Conservation (phyloP, 768 basidiomycete species). For the Boletus pseudo-olivaceus region DNA sequence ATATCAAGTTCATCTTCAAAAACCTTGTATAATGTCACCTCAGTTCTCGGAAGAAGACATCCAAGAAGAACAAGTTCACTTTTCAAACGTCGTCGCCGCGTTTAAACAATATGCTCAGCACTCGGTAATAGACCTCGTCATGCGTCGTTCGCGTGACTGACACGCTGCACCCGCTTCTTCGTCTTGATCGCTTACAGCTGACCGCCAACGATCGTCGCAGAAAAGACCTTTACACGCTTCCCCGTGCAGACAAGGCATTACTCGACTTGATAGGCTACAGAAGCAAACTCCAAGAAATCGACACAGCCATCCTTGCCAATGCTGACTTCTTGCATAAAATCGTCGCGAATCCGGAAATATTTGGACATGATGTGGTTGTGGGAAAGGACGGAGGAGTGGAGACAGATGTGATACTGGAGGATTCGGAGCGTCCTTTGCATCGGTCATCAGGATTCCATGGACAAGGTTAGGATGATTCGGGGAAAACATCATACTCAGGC, state of each 20-base stretch:
- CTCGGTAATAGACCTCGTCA: constrained; percentile 36
- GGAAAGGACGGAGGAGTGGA: constrained; percentile 19
- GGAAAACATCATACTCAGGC: constrained; percentile 19
- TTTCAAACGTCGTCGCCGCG: constrained; percentile 69
- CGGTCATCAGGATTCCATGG: background rate
- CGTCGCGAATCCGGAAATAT: constrained; percentile 78
- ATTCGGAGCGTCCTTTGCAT: background rate
- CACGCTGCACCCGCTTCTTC: background rate
- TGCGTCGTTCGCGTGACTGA: background rate
- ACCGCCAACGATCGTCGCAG: constrained; percentile 63
- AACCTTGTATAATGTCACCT: constrained; percentile 17
- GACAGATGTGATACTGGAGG: constrained; percentile 16
- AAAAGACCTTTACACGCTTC: constrained; percentile 73
- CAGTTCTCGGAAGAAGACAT: constrained; percentile 33
- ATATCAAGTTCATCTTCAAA: background rate
- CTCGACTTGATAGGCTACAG: constrained; percentile 70
- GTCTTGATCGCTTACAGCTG: constrained; percentile 34
- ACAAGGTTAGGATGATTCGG: constrained; percentile 20
- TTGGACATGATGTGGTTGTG: constrained; percentile 46
- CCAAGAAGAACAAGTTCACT: constrained; percentile 64
- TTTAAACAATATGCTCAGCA: constrained; percentile 76
- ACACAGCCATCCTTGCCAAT: constrained; percentile 77
- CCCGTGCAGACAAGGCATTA: constrained; percentile 64
- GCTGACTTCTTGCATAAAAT: constrained; percentile 74
- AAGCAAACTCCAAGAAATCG: constrained; percentile 73